A percentile compares a stretch with the other conserved stretches of the same genome.
phyloP scores from a whole-genome alignment of 768 basidiomycete species.

The Leccinum subgranulosum region DNA sequence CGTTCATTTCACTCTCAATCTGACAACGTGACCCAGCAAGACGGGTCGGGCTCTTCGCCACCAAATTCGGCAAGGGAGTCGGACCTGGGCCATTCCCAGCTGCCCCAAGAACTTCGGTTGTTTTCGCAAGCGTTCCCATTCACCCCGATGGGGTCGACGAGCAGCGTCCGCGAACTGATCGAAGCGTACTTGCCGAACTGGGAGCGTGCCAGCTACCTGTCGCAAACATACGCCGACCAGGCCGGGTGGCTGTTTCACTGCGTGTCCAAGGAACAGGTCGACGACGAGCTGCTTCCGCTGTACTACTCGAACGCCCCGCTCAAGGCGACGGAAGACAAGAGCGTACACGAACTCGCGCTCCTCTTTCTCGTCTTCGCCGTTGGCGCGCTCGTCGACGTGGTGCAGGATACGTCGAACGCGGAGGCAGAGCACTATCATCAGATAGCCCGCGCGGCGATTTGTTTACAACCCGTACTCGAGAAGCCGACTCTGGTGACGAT shows the following conservation, averaged over 20 bases:
- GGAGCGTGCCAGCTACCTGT: slow-evolving; percentile 45
- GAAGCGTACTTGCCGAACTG: slow-evolving; percentile 52
- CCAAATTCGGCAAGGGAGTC: slow-evolving; percentile 23
- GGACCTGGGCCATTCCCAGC: slow-evolving; percentile 27
- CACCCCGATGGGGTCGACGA: slow-evolving; percentile 51
- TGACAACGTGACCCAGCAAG: slow-evolving; percentile 18
- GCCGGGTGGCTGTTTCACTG: slow-evolving; percentile 52
- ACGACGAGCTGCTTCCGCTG: slow-evolving; percentile 39
- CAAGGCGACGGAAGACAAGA: slow-evolving; percentile 35
- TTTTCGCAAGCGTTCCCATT: slow-evolving; percentile 66
- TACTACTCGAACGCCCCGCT: slow-evolving; percentile 35
- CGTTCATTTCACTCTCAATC: slow-evolving; percentile 20
- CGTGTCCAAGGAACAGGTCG: slow-evolving; percentile 44
- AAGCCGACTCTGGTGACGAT: slow-evolving; percentile 70
- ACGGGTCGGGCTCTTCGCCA: slow-evolving; percentile 15
- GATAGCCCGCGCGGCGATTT: slow-evolving; percentile 61
- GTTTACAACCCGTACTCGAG: slow-evolving; percentile 65
- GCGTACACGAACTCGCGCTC: slow-evolving; percentile 47
- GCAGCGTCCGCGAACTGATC: slow-evolving; percentile 48
- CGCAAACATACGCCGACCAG: slow-evolving; percentile 44
- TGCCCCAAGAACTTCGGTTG: slow-evolving; percentile 35
- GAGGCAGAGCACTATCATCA: slow-evolving; percentile 67
- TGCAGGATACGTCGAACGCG: slow-evolving; percentile 25
- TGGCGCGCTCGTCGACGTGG: slow-evolving; percentile 44
- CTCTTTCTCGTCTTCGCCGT: slow-evolving; percentile 51